phyloP scores from a whole-genome alignment of 257 asterid species.

The Nicotiana noctiflora region DNA sequence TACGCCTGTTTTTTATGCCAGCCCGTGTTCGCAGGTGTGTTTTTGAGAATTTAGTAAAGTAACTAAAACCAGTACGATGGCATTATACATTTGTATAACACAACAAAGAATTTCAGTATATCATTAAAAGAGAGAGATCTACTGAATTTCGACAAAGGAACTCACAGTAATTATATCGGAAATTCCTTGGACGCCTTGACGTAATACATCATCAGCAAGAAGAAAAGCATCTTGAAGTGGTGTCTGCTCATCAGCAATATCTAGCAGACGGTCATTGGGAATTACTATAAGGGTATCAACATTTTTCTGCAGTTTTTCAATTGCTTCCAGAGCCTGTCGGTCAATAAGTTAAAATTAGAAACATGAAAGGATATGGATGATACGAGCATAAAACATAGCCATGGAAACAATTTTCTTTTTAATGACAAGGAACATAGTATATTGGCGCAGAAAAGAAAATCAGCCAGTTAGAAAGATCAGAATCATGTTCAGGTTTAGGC shows the following conservation, averaged over 20 bases:
- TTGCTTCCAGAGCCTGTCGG: conserved; percentile 84
- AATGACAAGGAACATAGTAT: not conserved
- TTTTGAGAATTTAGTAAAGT: not conserved
- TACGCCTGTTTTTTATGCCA: not conserved
- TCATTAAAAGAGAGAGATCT: not conserved
- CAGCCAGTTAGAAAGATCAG: not conserved
- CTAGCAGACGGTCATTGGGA: conserved; percentile 94
- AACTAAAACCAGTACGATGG: not conserved
- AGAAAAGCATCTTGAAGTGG: conserved; percentile 98
- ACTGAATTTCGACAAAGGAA: not conserved
- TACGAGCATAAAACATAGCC: not conserved
- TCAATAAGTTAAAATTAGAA: not conserved
- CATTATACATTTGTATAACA: not conserved
- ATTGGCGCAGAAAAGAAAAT: not conserved
- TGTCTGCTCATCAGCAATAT: conserved; percentile 88
- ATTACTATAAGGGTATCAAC: conserved; percentile 95
- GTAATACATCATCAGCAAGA: conserved; percentile 95
- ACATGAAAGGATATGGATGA: not conserved
- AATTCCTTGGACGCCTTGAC: conserved; percentile 98
- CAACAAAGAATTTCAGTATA: not conserved
- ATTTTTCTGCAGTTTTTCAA: conserved; percentile 90
- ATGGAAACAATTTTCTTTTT: not conserved
- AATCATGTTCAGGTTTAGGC: not conserved
- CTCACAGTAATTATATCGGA: conserved; percentile 92
- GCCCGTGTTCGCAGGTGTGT: not conserved